Percentiles rank a stretch among this genome's conserved stretches.
Evolutionary conservation across 108 stramenopile genomes (phyloP).

Genomic region (Cyclotella baltica): DNA sequence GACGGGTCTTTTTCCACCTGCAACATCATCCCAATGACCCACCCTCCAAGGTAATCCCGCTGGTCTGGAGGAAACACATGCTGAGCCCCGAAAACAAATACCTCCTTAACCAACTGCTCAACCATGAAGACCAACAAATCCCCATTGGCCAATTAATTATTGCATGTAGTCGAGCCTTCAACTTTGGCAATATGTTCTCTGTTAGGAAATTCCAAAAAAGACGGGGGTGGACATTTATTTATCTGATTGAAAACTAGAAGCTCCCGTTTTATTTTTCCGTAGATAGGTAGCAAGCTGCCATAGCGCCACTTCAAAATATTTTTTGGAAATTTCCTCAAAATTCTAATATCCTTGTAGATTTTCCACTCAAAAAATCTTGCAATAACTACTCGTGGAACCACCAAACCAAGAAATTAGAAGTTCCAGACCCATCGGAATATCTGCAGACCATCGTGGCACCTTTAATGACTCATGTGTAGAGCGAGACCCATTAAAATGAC

Average conservation of each 20-base stretch:
- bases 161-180: conserved; percentile 1
- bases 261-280: conserved; percentile 13
- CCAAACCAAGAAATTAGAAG: too few species aligned
- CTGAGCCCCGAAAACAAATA: neutral
- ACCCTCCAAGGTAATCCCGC: neutral
- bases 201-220: neutral
- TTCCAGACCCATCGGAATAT: too few species aligned
- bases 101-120: neutral
- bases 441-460: too few species aligned
- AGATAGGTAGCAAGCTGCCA: neutral
- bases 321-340: too few species aligned
- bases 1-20: conserved; percentile 26
- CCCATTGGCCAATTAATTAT: neutral
- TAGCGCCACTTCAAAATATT: neutral
- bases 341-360: neutral
- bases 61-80: neutral
- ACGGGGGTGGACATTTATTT: neutral
- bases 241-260: neutral
- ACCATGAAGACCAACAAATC: neutral
- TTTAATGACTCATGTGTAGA: too few species aligned
- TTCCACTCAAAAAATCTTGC: neutral
- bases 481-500: too few species aligned
- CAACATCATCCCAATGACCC: conserved; percentile 23
- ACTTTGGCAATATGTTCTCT: conserved; percentile 13
- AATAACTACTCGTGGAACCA: too few species aligned